Conservation (phyloP, 306 rosid species). For the Trifolium dubium region DNA sequence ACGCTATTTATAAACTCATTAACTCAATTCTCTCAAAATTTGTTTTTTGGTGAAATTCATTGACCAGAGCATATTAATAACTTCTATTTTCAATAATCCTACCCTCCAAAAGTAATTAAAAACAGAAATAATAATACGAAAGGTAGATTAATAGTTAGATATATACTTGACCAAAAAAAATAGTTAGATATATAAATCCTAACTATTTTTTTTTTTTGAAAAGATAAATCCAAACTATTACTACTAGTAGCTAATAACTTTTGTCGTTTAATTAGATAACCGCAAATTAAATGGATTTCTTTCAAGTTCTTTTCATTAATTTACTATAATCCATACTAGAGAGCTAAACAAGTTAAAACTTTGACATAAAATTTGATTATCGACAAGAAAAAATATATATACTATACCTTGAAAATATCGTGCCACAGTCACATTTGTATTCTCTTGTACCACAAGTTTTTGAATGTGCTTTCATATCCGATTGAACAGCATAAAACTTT, state of each 20-base stretch:
- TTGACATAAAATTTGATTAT: conserved; percentile 1
- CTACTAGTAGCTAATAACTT: no score
- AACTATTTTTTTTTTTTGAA: no score
- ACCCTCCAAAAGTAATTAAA: conserved; percentile 2
- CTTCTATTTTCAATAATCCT: background rate
- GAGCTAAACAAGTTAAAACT: conserved; percentile 1
- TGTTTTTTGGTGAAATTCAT: background rate
- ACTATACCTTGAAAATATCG: conserved; percentile 78
- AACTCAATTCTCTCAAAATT: no score
- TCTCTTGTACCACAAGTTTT: conserved; percentile 91
- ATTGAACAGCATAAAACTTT: conserved; percentile 85
- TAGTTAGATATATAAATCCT: conserved; percentile 33
- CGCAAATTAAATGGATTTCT: conserved; percentile 44
- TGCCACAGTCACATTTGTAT: conserved; percentile 91
- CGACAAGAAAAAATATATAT: background rate
- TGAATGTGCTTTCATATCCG: conserved; percentile 90
- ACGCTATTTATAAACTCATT: no score
- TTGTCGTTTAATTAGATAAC: no score
- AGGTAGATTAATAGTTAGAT: conserved; percentile 30
- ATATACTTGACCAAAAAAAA: no score
- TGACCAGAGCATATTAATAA: no score
- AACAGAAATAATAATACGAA: conserved; percentile 20
- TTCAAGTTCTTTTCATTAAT: conserved; percentile 39
- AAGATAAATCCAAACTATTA: no score
- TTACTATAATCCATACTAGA: conserved; percentile 1